Evolutionary conservation across 1,139 yeast genomes (phyloP), one percentile per base, ranked within the genome.

Genomic region (Hyphopichia wangnamkhiaoensis): DNA sequence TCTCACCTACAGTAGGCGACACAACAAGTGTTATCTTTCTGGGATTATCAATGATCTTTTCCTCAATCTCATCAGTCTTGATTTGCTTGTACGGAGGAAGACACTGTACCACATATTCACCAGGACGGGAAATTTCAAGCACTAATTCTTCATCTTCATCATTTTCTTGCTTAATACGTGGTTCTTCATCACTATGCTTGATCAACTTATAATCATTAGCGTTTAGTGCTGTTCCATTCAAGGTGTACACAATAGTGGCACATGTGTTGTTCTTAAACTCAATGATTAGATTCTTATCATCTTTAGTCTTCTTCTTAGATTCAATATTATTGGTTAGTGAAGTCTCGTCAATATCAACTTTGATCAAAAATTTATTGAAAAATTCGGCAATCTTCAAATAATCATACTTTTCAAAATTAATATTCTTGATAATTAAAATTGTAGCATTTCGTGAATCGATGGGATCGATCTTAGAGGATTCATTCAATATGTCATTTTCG

Each of bases 221-320:
- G 1, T 63, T 57, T 35, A 77, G 41, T 31, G 59, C 45, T 31
- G 61, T 55, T 0, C 71, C 72, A 45, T 69, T 67, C 37, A 80
- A 63, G 1, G 85, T 70, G 28, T 73, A 60, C 1, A 79, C 68
- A 1, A 80, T 59, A 0, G 94, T 84, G 0, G 94, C 85, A 41
- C 78, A 68, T n/a, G 68, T 65, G 33, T 76, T 62, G 37, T 73
- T 74, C 4, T 71, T 65, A 42, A 85, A 74, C 47, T 79, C 83
- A 7, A 85, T 54, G 3, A 80, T 65, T 37, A 80, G 52, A 9
- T 52, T 59, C 25, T 58, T 58, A 39, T 64, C 68, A 34, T 72
- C 71, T 35, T 58, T 59, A 2, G 74, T 59, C 38, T 65, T 66
- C 27, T 58, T 44, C 38, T 68, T 66, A 29, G 47, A 48, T 25